Percentiles rank a stretch among this genome's conserved stretches.
Conservation (phyloP, 768 basidiomycete genomes). For the Tulasnella sp. region DNA sequence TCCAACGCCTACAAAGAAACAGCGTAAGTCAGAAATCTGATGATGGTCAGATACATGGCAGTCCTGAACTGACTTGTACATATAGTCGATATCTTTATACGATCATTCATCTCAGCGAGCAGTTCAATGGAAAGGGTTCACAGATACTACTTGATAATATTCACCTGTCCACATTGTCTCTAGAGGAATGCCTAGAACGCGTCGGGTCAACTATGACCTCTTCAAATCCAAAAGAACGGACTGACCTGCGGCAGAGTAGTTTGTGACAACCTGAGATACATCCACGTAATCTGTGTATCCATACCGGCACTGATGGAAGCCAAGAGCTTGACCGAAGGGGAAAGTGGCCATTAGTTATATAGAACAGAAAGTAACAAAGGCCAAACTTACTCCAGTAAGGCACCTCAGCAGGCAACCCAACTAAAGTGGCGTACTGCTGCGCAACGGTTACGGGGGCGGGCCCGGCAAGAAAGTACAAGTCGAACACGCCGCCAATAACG, state of each 20-base stretch:
- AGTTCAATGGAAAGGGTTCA: too few relatives aligned
- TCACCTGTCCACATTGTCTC: constrained; percentile 50
- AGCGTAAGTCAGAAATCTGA: background rate
- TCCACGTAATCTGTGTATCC: constrained; percentile 43
- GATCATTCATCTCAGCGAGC: background rate
- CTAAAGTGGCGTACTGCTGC: constrained; percentile 57
- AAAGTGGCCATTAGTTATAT: background rate
- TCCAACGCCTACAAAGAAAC: constrained; percentile 28
- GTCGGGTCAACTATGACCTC: background rate
- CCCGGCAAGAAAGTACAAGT: constrained; percentile 61
- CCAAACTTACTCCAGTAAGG: constrained; percentile 53
- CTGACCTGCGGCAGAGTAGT: constrained; percentile 41
- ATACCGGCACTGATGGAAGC: constrained; percentile 61
- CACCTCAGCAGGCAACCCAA: constrained; percentile 56
- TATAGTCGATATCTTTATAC: constrained; percentile 27
- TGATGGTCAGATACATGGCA: background rate
- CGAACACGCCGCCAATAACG: constrained; percentile 63
- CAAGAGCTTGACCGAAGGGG: constrained; percentile 34
- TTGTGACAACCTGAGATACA: constrained; percentile 48
- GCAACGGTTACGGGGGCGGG: constrained; percentile 45
- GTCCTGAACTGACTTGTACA: background rate
- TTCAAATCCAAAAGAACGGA: background rate
- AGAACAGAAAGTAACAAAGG: background rate
- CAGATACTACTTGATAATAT: background rate
- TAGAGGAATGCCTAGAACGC: constrained; percentile 47